A percentile compares a stretch with the other conserved stretches of the same genome.
These are phyloP conservation scores for Salix koriyanagi DNA, from an alignment of 345 rosid genomes.

Conservation along the genomic window DNA sequence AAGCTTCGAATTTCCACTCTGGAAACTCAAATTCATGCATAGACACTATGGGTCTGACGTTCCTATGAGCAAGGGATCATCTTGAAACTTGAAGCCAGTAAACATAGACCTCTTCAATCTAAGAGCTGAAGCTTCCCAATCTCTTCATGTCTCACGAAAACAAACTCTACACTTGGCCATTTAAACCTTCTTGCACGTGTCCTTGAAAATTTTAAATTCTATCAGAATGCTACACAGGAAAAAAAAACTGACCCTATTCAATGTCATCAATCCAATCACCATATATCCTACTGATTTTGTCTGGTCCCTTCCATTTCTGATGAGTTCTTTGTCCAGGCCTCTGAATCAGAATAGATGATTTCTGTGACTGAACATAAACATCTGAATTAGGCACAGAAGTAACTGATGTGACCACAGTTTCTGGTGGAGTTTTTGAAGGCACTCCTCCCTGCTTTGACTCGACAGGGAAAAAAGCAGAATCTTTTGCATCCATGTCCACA, in stretches of 20 bases:
- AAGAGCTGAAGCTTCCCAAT: slow-evolving; percentile 14
- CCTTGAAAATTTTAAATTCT: not conserved
- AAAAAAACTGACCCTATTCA: slow-evolving; percentile 38
- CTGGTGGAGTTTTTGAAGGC: slow-evolving; percentile 52
- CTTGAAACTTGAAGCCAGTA: slow-evolving; percentile 14
- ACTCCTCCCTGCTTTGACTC: slow-evolving; percentile 62
- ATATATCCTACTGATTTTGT: slow-evolving; percentile 89
- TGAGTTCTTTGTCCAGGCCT: slow-evolving; percentile 78
- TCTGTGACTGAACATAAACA: slow-evolving; percentile 58
- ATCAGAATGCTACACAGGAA: slow-evolving; percentile 4
- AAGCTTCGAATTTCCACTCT: not conserved
- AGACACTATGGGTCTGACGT: not conserved
- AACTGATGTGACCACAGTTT: slow-evolving; percentile 38
- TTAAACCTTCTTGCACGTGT: slow-evolving; percentile 4
- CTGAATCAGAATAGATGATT: slow-evolving; percentile 56
- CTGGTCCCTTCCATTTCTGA: slow-evolving; percentile 98
- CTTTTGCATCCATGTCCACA: slow-evolving; percentile 55
- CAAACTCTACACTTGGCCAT: slow-evolving; percentile 5
- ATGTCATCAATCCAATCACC: slow-evolving; percentile 98
- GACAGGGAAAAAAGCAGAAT: slow-evolving; percentile 43
- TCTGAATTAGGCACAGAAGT: slow-evolving; percentile 58
- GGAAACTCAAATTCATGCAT: not conserved
- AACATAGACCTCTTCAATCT: not conserved
- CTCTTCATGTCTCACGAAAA: not conserved
- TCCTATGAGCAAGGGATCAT: not conserved